Percentiles rank a stretch among this genome's conserved stretches.
phyloP scores from a whole-genome alignment of 2,329 filamentous ascomycete genomes.

The Cercospora zeae-maydis region DNA sequence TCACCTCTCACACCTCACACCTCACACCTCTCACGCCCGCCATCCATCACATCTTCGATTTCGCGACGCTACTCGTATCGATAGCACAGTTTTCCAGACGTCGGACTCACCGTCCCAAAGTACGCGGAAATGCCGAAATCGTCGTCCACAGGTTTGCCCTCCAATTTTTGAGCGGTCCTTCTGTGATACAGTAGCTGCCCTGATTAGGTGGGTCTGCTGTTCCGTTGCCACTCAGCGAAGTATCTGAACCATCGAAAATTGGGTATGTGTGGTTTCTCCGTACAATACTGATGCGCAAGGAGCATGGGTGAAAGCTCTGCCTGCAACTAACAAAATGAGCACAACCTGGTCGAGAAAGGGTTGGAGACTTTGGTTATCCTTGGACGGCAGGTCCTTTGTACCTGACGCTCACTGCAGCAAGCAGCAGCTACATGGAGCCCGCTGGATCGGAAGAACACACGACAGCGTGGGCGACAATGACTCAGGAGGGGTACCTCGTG shows the following conservation, averaged over 20 bases:
- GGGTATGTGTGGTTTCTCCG: slow-evolving; percentile 31
- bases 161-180: slow-evolving; percentile 50
- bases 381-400: background rate
- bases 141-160: slow-evolving; percentile 25
- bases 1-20: background rate
- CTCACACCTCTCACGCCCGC: no score
- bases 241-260: slow-evolving; percentile 37
- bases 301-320: background rate
- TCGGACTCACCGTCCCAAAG: slow-evolving; percentile 17
- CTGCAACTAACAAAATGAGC: background rate
- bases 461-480: background rate
- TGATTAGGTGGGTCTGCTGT: slow-evolving; percentile 45
- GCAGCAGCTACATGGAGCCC: background rate
- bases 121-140: slow-evolving; percentile 10
- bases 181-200: slow-evolving; percentile 52
- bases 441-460: background rate
- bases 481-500: background rate
- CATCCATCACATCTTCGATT: no score
- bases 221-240: slow-evolving; percentile 46
- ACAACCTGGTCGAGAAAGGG: background rate
- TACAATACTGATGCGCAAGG: background rate
- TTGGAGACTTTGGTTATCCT: background rate
- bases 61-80: slow-evolving; percentile 16
- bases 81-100: slow-evolving; percentile 16
- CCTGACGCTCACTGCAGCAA: background rate